Base-by-base conservation (phyloP, 495 filamentous ascomycete species). In the Bacidia rubella region DNA sequence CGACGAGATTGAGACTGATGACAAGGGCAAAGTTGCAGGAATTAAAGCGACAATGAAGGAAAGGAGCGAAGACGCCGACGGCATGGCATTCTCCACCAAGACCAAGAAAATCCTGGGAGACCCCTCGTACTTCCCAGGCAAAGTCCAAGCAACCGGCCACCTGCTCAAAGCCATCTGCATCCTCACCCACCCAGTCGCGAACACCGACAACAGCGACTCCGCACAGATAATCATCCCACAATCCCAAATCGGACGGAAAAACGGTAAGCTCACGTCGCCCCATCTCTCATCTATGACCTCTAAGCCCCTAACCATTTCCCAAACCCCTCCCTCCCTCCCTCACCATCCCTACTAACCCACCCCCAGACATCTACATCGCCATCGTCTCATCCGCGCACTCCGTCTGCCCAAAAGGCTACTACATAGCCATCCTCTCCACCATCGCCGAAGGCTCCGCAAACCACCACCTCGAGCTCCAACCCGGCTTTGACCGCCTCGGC, bases 321-420 rank as follows among this genome's bases (percentile, higher is more conserved):
- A 44, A 60, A 43, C 2, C 2, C 10, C 11, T 48, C 3, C 5
- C 15, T 42, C 25, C 24, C 42, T 17, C 35, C 29, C 15, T 35
- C 46, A 44, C 41, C 12, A 20, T 39, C 55, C 22, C 20, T 11
- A 9, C 1, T 38, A 29, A 21, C 53, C 72, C 56, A 15, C 0
- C 9, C 40, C 1, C 59, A 92, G 89, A 99, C 68, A 94, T 99
- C 66, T 99, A 99, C 74, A 87, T 99, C 65, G 90, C 93, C 45
- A 81, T 92, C 63, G 90, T 99, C 57, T 95, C 89, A 7, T 85
- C 88, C 24, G 86, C 90, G 9, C 93, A 97, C 74, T 97, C 94
- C 64, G 93, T 97, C 60, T 97, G 93, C 72, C 92, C 93, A 51
- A 95, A 95, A 76, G 92, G 90, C 40, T 97, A 96, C 77, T 97